Percentiles rank a stretch among this genome's conserved stretches.
Evolutionary conservation across 192 early-diverging fungal species (phyloP).

Genomic region (Endogone sp.): DNA sequence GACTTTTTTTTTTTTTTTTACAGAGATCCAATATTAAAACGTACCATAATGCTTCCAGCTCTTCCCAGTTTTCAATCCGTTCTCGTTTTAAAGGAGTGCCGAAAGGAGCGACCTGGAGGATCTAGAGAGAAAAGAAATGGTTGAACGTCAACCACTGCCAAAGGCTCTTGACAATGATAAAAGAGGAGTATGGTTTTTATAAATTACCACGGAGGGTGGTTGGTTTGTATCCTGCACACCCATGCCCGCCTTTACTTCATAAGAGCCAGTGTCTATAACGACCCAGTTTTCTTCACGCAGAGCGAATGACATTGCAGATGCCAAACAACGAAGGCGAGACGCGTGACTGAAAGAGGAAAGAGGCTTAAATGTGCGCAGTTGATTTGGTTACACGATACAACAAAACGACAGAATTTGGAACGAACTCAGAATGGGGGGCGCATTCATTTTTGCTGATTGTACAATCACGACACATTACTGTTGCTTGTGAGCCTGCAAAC

Average conservation of each 20-base stretch:
- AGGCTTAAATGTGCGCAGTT: no score
- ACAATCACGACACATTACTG: no score
- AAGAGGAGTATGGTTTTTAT: no score
- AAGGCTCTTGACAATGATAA: slow-evolving; percentile 5
- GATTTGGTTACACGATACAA: no score
- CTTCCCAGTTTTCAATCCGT: slow-evolving; percentile 67
- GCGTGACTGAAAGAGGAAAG: no score
- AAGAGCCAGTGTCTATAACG: slow-evolving; percentile 84
- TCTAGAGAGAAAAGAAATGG: slow-evolving; percentile 1
- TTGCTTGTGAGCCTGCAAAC: no score
- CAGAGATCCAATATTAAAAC: not conserved
- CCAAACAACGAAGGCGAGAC: no score
- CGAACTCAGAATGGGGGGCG: no score
- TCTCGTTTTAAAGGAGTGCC: slow-evolving; percentile 55
- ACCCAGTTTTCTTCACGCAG: slow-evolving; percentile 77
- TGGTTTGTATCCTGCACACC: slow-evolving; percentile 74
- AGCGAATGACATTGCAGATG: slow-evolving; percentile 35
- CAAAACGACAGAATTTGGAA: no score
- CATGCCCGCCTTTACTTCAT: slow-evolving; percentile 70
- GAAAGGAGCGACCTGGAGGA: slow-evolving; percentile 14
- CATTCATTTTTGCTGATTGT: no score
- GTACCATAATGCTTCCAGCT: slow-evolving; percentile 67
- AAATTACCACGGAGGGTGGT: slow-evolving; percentile 60
- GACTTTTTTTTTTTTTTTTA: slow-evolving; percentile 11
- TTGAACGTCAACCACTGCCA: no score